Conservation (phyloP, 768 basidiomycete species). For the Podaxis pistillaris region DNA sequence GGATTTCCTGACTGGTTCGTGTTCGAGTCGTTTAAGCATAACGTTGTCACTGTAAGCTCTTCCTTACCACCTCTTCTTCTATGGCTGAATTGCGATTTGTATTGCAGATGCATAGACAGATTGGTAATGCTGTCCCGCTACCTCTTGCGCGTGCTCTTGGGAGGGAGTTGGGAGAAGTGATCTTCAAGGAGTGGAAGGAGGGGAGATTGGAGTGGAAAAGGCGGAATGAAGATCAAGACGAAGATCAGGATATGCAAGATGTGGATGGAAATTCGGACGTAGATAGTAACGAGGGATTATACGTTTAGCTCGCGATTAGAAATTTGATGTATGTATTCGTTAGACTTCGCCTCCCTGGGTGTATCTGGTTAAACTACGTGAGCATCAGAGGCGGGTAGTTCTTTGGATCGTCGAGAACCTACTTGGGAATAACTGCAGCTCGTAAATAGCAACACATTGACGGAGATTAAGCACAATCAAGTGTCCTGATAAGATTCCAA, state of each 20-base stretch:
- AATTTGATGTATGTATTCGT: not conserved
- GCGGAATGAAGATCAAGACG: slow-evolving; percentile 1
- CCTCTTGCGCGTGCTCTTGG: slow-evolving; percentile 64
- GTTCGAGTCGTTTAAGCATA: slow-evolving; percentile 51
- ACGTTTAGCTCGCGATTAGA: not conserved
- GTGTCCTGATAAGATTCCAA: too few relatives aligned
- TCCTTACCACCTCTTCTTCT: not conserved
- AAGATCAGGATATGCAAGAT: slow-evolving; percentile 4
- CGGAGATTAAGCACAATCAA: too few relatives aligned
- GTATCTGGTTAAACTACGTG: not conserved
- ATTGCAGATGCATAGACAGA: slow-evolving; percentile 72
- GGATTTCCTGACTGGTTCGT: slow-evolving; percentile 77
- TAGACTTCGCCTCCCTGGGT: not conserved
- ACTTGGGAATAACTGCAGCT: not conserved
- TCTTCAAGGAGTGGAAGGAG: slow-evolving; percentile 66
- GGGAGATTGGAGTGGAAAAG: slow-evolving; percentile 10
- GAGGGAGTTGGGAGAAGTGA: slow-evolving; percentile 50
- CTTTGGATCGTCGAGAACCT: not conserved
- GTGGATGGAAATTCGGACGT: slow-evolving; percentile 1
- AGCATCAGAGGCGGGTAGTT: not conserved
- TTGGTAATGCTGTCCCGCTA: slow-evolving; percentile 80
- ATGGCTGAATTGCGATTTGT: not conserved
- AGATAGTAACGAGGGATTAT: slow-evolving; percentile 12
- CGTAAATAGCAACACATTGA: not conserved
- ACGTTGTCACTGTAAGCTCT: slow-evolving; percentile 59